A percentile compares a stretch with the other conserved stretches of the same genome.
phyloP scores from a whole-genome alignment of 805 yeast species.

The Komagataella kurtzmanii region DNA sequence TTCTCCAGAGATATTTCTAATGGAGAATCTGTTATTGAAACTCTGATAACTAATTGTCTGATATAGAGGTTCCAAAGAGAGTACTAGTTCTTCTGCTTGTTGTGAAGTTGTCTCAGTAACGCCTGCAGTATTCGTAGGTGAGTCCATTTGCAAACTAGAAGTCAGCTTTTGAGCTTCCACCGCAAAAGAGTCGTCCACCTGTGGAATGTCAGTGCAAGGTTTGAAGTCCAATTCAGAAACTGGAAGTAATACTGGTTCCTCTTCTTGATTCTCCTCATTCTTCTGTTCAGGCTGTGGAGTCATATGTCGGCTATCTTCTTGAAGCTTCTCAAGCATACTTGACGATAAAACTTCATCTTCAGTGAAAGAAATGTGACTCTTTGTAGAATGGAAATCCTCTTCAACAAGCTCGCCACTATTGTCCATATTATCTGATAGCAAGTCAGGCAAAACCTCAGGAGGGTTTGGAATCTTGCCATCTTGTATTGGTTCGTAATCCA shows the following conservation, averaged over 20 bases:
- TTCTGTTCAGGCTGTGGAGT: neutral
- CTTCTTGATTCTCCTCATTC: neutral
- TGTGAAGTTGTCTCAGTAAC: neutral
- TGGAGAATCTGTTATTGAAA: conserved; percentile 9
- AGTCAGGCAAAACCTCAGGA: neutral
- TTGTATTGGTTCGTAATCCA: conserved; percentile 2
- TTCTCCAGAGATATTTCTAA: conserved; percentile 19
- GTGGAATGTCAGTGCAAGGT: neutral
- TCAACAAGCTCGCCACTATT: conserved; percentile 4
- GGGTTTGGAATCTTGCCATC: neutral
- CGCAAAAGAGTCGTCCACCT: neutral
- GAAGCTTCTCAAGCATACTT: neutral
- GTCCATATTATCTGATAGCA: neutral
- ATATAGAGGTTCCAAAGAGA: neutral
- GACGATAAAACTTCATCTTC: neutral
- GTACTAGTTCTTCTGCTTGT: neutral
- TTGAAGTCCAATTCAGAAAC: neutral
- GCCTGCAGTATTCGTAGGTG: neutral
- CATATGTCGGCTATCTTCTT: neutral
- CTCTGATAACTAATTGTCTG: neutral
- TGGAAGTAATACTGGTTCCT: neutral
- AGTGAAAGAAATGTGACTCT: neutral
- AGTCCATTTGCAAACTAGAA: neutral
- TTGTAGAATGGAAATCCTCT: conserved; percentile 1
- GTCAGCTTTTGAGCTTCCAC: neutral